A percentile compares a stretch with the other conserved stretches of the same genome.
Conservation (phyloP, 2,329 filamentous ascomycete genomes). For the Aphanoascus verrucosus region DNA sequence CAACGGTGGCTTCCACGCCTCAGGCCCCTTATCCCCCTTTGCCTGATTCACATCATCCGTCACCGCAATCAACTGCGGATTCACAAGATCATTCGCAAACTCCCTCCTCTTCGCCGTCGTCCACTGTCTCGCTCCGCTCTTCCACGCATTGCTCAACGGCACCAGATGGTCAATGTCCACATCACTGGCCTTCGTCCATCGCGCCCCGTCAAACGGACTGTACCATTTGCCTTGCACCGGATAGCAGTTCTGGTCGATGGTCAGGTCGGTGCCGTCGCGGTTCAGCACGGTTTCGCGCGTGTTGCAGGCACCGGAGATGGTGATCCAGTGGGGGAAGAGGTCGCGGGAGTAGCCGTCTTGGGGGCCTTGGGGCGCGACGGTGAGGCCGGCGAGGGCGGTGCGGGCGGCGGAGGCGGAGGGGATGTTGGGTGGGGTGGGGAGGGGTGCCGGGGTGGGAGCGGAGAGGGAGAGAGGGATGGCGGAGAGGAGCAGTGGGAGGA, state of each 20-base stretch:
- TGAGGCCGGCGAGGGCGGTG: conserved; percentile 48
- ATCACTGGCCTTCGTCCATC: conserved; percentile 57
- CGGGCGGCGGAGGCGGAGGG: conserved; percentile 49
- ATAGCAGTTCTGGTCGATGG: conserved; percentile 49
- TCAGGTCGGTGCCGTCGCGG: conserved; percentile 59
- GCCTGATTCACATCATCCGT: conserved; percentile 63
- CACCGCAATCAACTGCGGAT: conserved; percentile 69
- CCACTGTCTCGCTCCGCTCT: conserved; percentile 64
- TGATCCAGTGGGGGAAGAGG: conserved; percentile 62
- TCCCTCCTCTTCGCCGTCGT: conserved; percentile 54
- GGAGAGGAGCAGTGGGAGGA: conserved; percentile 14
- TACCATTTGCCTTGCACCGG: conserved; percentile 58
- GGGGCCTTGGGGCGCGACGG: conserved; percentile 46
- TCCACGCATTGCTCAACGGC: conserved; percentile 70
- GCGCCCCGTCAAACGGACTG: conserved; percentile 62
- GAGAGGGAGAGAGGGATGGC: conserved; percentile 15
- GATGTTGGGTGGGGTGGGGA: conserved; percentile 49
- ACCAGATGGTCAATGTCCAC: conserved; percentile 79
- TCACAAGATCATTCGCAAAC: conserved; percentile 67
- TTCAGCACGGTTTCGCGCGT: conserved; percentile 61
- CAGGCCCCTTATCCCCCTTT: conserved; percentile 65
- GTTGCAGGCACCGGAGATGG: conserved; percentile 56
- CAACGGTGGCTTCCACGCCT: conserved; percentile 64
- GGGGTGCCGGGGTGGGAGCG: conserved; percentile 16
- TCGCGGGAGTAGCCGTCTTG: conserved; percentile 52